Conservation (phyloP, 352 stramenopile species). For the Globisporangium solare region DNA sequence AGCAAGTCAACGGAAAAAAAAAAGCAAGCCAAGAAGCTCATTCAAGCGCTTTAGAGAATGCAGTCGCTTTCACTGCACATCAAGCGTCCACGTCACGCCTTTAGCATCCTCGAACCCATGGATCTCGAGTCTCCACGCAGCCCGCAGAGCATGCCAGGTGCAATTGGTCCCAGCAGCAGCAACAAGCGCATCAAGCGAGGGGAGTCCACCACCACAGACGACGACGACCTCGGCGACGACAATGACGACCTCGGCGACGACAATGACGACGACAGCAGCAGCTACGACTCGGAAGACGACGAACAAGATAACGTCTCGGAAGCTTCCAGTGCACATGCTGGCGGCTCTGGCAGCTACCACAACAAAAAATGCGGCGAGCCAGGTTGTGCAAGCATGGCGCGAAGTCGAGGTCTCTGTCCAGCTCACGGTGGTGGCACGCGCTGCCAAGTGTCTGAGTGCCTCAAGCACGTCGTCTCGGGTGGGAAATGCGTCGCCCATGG, state of each 20-base stretch:
- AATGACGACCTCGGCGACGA: constrained; percentile 10
- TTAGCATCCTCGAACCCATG: constrained; percentile 1
- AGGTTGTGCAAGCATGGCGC: constrained; percentile 33
- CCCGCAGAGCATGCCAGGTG: neutral
- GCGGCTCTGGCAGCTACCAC: neutral
- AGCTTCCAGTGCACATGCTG: no score
- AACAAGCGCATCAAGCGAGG: constrained; percentile 5
- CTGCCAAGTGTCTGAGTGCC: constrained; percentile 39
- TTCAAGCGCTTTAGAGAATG: no score
- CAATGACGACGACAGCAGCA: constrained; percentile 8
- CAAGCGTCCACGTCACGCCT: neutral
- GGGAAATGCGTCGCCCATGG: constrained; percentile 66
- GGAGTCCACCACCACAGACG: constrained; percentile 10
- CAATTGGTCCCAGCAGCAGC: neutral
- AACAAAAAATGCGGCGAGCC: constrained; percentile 20
- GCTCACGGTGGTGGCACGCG: constrained; percentile 54
- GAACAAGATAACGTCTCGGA: no score
- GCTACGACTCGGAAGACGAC: constrained; percentile 6
- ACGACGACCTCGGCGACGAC: constrained; percentile 6
- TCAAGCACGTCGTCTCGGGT: constrained; percentile 63
- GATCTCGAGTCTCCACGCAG: neutral
- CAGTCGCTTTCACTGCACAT: neutral
- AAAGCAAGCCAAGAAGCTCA: no score
- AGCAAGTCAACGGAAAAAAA: no score
- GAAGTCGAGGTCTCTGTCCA: constrained; percentile 56